Base-by-base conservation (phyloP, 768 basidiomycete species). In the Podaxis carcinomalis region DNA sequence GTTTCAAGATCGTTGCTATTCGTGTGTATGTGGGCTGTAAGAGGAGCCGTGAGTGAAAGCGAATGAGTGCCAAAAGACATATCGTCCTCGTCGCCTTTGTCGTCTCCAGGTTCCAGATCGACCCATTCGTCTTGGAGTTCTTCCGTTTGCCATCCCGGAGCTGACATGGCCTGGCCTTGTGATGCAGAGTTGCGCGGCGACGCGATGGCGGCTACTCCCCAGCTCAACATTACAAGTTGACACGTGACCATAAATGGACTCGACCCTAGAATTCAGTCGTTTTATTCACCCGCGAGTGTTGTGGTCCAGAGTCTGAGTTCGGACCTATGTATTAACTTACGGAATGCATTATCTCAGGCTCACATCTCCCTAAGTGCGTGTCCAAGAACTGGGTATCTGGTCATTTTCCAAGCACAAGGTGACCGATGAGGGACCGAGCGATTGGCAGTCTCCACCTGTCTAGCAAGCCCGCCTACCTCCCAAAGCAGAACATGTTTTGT, bases 41-140 rank as follows among this genome's bases (percentile, higher is more conserved):
- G 82, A 57, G 80, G 83, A 51, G 77, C 74, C 50, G 85, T 86
- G 65, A 87, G 76, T 44, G 87, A 87, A 57, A 87, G 75, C 56
- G 85, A 83, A 73, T 77, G 77, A 62, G 84, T 80, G 69, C 80
- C 76, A 71, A 80, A 75, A 65, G 76, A 72, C 67, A 76, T 63
- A 66, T 77, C 69, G 63, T 70, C 67, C 53, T 74, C 72, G 63
- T 75, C 71, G 60, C 70, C 69, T 50, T 73, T 73, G 52, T 76
- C 74, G 2, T 75, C 75, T 23, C 78, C 77, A 19, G 75, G 68
- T 55, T 80, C 80, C 44, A 81, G 75, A 44, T 93, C 92, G 61
- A 91, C 78, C 94, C 94, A 97, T 77, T 95, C 94, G 66, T 95
- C 93, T 62, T 86, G 88, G 5, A 97, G 83, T 69, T 95, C 94